These are phyloP conservation scores for Globisporangium barbulae DNA, from an alignment of 352 stramenopile genomes.

Conservation along the genomic window DNA sequence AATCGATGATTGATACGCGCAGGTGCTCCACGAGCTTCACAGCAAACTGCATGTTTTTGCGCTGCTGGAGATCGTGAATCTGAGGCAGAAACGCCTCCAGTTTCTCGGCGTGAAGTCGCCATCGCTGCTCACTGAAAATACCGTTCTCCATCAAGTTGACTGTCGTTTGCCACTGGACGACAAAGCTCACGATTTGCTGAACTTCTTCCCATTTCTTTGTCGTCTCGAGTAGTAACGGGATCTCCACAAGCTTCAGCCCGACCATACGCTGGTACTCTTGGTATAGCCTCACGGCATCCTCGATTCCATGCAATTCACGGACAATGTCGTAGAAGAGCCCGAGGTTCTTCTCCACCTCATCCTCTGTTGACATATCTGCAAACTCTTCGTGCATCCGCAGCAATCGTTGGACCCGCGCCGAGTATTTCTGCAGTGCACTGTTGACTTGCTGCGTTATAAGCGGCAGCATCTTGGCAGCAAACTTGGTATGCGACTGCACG, in stretches of 20 bases:
- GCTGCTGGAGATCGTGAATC: slow-evolving; percentile 31
- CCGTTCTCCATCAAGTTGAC: slow-evolving; percentile 59
- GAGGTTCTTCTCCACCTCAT: slow-evolving; percentile 58
- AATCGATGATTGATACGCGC: slow-evolving; percentile 29
- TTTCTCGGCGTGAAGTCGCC: slow-evolving; percentile 34
- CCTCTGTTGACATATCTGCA: slow-evolving; percentile 36
- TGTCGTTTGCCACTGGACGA: slow-evolving; percentile 38
- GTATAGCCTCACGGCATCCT: slow-evolving; percentile 52
- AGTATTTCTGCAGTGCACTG: slow-evolving; percentile 49
- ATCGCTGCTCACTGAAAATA: slow-evolving; percentile 65
- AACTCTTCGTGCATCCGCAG: slow-evolving; percentile 53
- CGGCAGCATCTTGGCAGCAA: slow-evolving; percentile 58
- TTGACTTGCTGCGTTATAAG: slow-evolving; percentile 71
- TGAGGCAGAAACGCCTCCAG: slow-evolving; percentile 34
- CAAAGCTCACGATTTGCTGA: slow-evolving; percentile 51
- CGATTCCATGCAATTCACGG: slow-evolving; percentile 42
- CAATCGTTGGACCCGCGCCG: slow-evolving; percentile 44
- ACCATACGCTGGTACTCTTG: slow-evolving; percentile 73
- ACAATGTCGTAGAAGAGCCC: slow-evolving; percentile 46
- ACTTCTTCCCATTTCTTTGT: slow-evolving; percentile 48
- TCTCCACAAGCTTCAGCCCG: slow-evolving; percentile 55
- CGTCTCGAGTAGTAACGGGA: slow-evolving; percentile 42
- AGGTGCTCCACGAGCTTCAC: slow-evolving; percentile 38
- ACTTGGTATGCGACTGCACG: slow-evolving; percentile 55
- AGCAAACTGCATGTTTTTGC: slow-evolving; percentile 27